Conservation (phyloP, 1,284 basidiomycete species). For the Wallemia mellicola region DNA sequence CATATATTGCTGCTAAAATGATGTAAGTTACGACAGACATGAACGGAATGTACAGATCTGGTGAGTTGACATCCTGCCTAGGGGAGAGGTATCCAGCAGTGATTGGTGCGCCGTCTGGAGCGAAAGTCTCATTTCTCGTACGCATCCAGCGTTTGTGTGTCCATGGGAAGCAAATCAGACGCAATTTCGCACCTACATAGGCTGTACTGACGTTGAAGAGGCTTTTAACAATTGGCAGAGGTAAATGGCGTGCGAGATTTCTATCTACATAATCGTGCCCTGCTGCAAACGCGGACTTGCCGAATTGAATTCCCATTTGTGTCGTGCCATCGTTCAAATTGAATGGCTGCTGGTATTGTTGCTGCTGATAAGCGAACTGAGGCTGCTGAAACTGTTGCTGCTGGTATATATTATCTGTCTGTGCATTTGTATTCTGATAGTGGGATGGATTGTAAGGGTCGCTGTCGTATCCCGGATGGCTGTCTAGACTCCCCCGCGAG, state of each 20-base stretch:
- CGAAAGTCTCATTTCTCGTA: constrained; percentile 14
- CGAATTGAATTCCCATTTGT: constrained; percentile 86
- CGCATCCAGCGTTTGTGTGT: constrained; percentile 43
- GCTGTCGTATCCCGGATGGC: background rate
- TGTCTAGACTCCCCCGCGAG: background rate
- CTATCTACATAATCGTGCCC: constrained; percentile 88
- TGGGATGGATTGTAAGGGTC: background rate
- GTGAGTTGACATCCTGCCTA: constrained; percentile 77
- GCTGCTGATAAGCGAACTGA: background rate
- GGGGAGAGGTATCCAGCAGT: constrained; percentile 49
- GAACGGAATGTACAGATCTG: constrained; percentile 93
- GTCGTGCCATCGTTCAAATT: constrained; percentile 68
- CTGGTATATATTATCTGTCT: background rate
- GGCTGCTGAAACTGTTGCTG: background rate
- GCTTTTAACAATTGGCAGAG: constrained; percentile 50
- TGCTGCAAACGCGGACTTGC: constrained; percentile 63
- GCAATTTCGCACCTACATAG: constrained; percentile 74
- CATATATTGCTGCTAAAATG: constrained; percentile 52
- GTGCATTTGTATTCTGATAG: too few species aligned
- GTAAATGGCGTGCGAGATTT: constrained; percentile 51
- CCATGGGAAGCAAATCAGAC: constrained; percentile 86
- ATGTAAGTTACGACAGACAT: constrained; percentile 96
- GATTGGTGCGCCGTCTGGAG: constrained; percentile 24
- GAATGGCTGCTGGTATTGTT: constrained; percentile 7
- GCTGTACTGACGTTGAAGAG: constrained; percentile 92